Conservation (phyloP, 1,139 yeast genomes). For the Sugiyamaella neomexicana region DNA sequence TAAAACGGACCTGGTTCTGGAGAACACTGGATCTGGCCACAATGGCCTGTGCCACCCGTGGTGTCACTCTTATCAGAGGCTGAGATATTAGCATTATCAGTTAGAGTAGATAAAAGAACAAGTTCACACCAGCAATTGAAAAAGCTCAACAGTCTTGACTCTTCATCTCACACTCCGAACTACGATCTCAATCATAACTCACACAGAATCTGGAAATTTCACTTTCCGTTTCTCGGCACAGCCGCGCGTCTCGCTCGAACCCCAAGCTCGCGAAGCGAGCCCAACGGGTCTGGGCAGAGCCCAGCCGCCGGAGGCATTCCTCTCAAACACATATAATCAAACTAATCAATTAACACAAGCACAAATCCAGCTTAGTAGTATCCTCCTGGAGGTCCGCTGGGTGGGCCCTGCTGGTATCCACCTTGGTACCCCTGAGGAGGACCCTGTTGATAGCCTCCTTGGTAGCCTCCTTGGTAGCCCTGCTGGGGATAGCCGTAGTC, state of each 20-base stretch:
- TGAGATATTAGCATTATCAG: background rate
- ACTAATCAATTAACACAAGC: background rate
- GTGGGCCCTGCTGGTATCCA: slow-evolving; percentile 9
- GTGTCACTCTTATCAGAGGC: too few relatives aligned
- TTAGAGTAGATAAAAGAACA: too few relatives aligned
- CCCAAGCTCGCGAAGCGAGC: slow-evolving; percentile 4
- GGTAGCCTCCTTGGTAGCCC: slow-evolving; percentile 27
- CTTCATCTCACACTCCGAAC: too few relatives aligned
- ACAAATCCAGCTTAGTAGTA: background rate
- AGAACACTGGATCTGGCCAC: too few relatives aligned
- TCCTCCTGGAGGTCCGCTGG: slow-evolving; percentile 26
- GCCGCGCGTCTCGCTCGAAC: background rate
- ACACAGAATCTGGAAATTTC: background rate
- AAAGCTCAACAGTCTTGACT: too few relatives aligned
- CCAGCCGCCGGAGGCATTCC: slow-evolving; percentile 7
- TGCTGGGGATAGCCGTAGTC: slow-evolving; percentile 21
- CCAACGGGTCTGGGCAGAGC: background rate
- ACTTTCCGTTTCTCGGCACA: background rate
- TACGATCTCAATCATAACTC: too few relatives aligned
- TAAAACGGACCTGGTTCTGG: background rate
- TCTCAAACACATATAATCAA: too few relatives aligned
- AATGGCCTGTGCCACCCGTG: too few relatives aligned
- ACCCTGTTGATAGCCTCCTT: slow-evolving; percentile 13
- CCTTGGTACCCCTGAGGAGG: slow-evolving; percentile 4
- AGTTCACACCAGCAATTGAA: too few relatives aligned